A percentile compares a stretch with the other conserved stretches of the same genome.
phyloP scores from a whole-genome alignment of 371 early-diverging fungal genomes.

The Neoconidiobolus thromboides region DNA sequence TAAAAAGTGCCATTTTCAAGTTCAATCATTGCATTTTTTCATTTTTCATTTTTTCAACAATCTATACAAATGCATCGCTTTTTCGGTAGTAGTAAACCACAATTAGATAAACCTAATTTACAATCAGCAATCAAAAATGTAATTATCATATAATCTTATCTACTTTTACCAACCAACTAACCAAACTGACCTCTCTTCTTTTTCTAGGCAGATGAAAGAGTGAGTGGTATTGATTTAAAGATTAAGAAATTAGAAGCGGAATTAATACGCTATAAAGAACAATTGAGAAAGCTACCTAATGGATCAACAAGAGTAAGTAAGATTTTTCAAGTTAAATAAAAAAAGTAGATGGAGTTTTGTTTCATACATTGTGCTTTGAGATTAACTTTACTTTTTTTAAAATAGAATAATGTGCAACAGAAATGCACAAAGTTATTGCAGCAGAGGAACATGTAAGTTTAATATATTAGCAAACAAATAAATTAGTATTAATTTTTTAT shows the following conservation, averaged over 20 bases:
- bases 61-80: constrained; percentile 45
- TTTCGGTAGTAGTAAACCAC: constrained; percentile 49
- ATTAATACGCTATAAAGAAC: constrained; percentile 70
- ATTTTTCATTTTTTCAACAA: too few species aligned
- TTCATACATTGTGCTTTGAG: neutral
- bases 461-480: neutral
- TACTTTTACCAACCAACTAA: neutral
- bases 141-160: constrained; percentile 2
- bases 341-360: too few species aligned
- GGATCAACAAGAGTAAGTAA: constrained; percentile 67
- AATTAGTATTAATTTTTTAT: constrained; percentile 13
- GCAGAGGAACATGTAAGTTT: constrained; percentile 62
- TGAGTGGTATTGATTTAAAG: constrained; percentile 76
- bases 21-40: too few species aligned
- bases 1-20: too few species aligned
- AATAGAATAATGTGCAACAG: constrained; percentile 68
- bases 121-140: constrained; percentile 52
- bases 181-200: neutral
- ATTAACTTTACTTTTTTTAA: constrained; percentile 1
- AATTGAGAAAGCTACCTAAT: constrained; percentile 82
- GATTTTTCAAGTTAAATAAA: too few species aligned
- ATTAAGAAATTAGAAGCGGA: constrained; percentile 85
- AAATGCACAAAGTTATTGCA: constrained; percentile 77
- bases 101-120: constrained; percentile 49
- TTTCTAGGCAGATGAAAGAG: constrained; percentile 61